Evolutionary conservation across 441 rosid genomes (phyloP).

Genomic region (Corymbia citriodora): DNA sequence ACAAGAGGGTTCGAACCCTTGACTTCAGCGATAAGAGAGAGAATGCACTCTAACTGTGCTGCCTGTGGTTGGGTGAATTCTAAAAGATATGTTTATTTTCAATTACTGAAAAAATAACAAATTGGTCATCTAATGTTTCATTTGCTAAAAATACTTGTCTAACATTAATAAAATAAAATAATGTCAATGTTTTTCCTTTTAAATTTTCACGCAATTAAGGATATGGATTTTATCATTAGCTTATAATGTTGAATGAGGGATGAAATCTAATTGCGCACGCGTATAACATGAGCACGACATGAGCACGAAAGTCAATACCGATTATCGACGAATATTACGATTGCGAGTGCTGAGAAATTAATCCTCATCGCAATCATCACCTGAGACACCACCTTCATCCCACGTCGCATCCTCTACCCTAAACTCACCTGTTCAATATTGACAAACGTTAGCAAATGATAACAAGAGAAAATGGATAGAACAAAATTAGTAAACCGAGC

Average conservation of each 20-base stretch:
- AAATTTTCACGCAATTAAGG: neutral
- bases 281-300: neutral
- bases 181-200: neutral
- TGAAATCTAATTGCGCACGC: neutral
- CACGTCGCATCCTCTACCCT: neutral
- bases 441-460: neutral
- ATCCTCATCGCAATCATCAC: neutral
- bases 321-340: neutral
- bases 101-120: neutral
- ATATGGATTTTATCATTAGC: neutral
- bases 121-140: neutral
- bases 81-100: neutral
- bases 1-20: too few relatives aligned
- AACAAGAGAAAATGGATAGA: neutral
- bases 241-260: neutral
- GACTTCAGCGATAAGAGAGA: accelerated
- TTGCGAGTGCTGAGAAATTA: neutral
- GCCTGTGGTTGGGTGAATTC: too few relatives aligned
- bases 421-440: neutral
- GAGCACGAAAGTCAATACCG: neutral
- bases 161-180: neutral
- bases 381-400: neutral
- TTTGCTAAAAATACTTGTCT: neutral
- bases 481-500: too few relatives aligned
- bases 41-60: too few relatives aligned